Conservation (phyloP, 768 basidiomycete species). For the Pleurotus sapidus region DNA sequence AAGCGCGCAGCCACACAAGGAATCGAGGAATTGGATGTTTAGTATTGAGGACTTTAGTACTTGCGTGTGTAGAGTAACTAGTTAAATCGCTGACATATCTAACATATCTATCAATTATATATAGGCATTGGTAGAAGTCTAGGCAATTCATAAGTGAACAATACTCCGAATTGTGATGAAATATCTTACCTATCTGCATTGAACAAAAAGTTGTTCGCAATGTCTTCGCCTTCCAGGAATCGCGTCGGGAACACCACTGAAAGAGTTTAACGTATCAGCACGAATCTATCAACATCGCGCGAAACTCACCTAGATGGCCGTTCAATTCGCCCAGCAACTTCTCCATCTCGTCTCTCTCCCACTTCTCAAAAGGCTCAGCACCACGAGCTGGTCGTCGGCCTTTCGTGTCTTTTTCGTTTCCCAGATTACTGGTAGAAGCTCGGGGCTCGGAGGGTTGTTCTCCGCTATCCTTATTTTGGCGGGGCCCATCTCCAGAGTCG, state of each 20-base stretch:
- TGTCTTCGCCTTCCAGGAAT: constrained; percentile 92
- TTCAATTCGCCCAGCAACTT: constrained; percentile 67
- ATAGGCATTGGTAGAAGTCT: neutral
- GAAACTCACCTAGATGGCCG: constrained; percentile 80
- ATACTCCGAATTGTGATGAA: too few species aligned
- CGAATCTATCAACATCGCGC: neutral
- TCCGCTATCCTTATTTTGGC: constrained; percentile 25
- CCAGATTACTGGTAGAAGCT: constrained; percentile 13
- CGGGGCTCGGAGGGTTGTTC: constrained; percentile 26
- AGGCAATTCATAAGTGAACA: too few species aligned
- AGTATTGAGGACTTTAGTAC: too few species aligned
- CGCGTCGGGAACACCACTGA: constrained; percentile 80
- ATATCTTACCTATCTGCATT: constrained; percentile 71
- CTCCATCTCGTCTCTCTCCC: constrained; percentile 92
- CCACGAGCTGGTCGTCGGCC: constrained; percentile 40
- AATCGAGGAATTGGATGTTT: too few species aligned
- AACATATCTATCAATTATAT: neutral
- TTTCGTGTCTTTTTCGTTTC: constrained; percentile 33
- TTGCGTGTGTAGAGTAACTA: too few species aligned
- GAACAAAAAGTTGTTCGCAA: constrained; percentile 90
- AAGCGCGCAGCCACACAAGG: too few species aligned
- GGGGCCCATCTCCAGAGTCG: constrained; percentile 20
- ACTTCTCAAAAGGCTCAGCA: constrained; percentile 72
- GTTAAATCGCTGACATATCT: too few species aligned
- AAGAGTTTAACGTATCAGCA: neutral